Evolutionary conservation across 306 rosid genomes (phyloP), one percentile per base, ranked within the genome.

Genomic region (Spatholobus suberectus): DNA sequence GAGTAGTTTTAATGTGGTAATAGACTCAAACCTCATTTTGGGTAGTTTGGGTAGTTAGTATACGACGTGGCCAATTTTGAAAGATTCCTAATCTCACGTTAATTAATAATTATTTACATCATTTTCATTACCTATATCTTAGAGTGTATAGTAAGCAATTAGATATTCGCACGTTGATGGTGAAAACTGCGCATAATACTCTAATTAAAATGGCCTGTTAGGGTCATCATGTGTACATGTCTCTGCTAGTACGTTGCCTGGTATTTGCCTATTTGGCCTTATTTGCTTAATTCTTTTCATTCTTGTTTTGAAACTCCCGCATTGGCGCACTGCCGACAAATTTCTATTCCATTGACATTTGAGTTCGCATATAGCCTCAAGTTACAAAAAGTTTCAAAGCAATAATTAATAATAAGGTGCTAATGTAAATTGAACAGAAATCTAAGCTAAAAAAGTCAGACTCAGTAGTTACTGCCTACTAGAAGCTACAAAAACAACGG

Each of bases 271-370:
- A 62, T 43, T 81, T 72, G 69, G 57, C 68, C 20, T 17, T 41
- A 77, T 74, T 74, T 65, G 8, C 67, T 21, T 73, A 23, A 12
- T 40, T 75, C 10, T 67, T 67, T 73, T 37, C 79, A 71, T 41
- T 32, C 77, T 77, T 57, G 23, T 63, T 82, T 82, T 82, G 70
- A 78, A 78, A 79, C 43, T 73, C 57, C 37, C 32, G 4, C 47
- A 46, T 66, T 74, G 75, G 26, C 32, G 4, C 47, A 46, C 57
- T 74, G 75, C 40, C 54, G 71, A 40, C 89, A 82, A 78, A 43
- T 67, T 70, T 79, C 71, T 86, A 69, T 86, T 86, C 80, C 87
- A 79, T 43, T 23, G 67, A 83, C 85, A 79, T 70, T 80, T 81
- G 66, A 81, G 69, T 79, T 83, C 13, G 44, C 82, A 86, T 57